Percentiles rank a stretch among this genome's conserved stretches.
phyloP scores from a whole-genome alignment of 805 yeast species.

The Alloascoidea hylecoeti region DNA sequence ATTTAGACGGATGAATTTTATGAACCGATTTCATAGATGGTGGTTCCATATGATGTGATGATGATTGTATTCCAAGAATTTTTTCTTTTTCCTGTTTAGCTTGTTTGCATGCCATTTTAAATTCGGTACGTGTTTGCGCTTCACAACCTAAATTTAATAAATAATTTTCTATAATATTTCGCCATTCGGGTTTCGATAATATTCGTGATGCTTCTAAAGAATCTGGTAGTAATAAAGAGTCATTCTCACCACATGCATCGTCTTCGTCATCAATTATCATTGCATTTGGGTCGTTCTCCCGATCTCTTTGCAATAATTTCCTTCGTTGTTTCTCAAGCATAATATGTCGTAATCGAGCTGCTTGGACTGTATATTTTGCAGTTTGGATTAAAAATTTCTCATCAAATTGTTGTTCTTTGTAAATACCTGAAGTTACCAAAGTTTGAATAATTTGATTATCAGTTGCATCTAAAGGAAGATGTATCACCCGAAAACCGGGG shows the following conservation, averaged over 20 bases:
- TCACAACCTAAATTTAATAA: conserved; percentile 51
- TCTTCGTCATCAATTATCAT: conserved; percentile 16
- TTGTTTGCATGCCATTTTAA: conserved; percentile 30
- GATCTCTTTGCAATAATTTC: conserved; percentile 7
- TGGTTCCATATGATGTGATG: background rate
- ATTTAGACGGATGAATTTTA: conserved; percentile 1
- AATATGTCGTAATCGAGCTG: conserved; percentile 36
- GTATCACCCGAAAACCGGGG: conserved; percentile 30
- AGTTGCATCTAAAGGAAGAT: conserved; percentile 36
- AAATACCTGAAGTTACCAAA: conserved; percentile 46
- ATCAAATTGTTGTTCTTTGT: conserved; percentile 47
- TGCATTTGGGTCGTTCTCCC: conserved; percentile 5
- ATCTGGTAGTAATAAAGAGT: too few species aligned
- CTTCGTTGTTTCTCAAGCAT: background rate
- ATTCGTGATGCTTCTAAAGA: conserved; percentile 9
- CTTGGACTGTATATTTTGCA: conserved; percentile 45
- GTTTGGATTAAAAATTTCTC: conserved; percentile 37
- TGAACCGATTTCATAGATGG: conserved; percentile 2
- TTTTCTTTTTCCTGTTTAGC: background rate
- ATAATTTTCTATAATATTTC: conserved; percentile 61
- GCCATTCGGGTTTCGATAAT: conserved; percentile 49
- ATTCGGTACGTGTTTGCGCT: conserved; percentile 56
- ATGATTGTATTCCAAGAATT: background rate
- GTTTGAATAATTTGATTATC: conserved; percentile 32
- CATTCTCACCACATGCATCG: too few species aligned